Conservation (phyloP, 345 rosid genomes). For the Acer campestre region DNA sequence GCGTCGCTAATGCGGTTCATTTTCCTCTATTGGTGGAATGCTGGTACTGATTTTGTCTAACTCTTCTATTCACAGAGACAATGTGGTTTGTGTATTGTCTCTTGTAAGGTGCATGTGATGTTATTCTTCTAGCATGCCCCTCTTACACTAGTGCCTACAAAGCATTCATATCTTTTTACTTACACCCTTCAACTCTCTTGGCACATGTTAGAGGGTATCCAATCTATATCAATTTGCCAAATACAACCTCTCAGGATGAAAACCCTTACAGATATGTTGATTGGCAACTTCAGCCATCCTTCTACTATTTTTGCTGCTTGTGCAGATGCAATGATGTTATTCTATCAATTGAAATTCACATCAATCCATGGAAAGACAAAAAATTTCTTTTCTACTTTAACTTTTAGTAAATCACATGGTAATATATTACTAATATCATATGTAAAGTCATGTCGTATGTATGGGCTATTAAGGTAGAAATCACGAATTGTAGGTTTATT, state of each 20-base stretch:
- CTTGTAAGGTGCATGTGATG: not conserved
- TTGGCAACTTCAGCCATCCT: not conserved
- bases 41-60: slow-evolving; percentile 50
- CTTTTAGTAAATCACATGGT: not conserved
- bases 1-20: slow-evolving; percentile 64
- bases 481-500: not conserved
- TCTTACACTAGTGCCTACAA: not conserved
- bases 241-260: not conserved
- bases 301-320: not conserved
- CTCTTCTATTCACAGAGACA: slow-evolving; percentile 4
- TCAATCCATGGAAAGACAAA: not conserved
- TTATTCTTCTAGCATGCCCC: not conserved
- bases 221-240: not conserved
- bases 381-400: not conserved
- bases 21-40: slow-evolving; percentile 93
- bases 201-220: not conserved
- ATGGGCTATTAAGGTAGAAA: not conserved
- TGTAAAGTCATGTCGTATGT: not conserved
- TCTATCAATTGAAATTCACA: not conserved
- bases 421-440: not conserved
- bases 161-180: not conserved
- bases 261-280: not conserved
- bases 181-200: slow-evolving; percentile 4
- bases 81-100: not conserved
- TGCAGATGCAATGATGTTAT: not conserved